Percentiles rank a stretch among this genome's conserved stretches.
phyloP scores from a whole-genome alignment of 345 rosid species.

The Salix udensis region DNA sequence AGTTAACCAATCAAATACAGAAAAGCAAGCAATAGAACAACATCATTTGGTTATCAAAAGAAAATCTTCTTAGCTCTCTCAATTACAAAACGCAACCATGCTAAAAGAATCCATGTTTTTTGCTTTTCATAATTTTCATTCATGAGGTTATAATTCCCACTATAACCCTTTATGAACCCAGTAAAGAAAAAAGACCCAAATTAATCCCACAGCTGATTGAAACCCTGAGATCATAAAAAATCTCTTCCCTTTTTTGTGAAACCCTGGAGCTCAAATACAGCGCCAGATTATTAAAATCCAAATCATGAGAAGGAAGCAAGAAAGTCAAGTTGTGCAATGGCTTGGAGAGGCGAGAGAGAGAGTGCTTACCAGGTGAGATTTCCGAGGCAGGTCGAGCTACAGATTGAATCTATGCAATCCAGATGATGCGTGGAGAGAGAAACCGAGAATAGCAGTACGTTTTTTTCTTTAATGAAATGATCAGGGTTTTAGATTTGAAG shows the following conservation, averaged over 20 bases:
- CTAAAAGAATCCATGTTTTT: no score
- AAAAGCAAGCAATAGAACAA: neutral
- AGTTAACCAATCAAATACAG: neutral
- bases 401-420: neutral
- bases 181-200: neutral
- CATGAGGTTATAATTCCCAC: neutral
- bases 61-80: neutral
- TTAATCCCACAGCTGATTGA: neutral
- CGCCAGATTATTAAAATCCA: neutral
- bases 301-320: neutral
- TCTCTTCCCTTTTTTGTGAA: neutral
- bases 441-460: neutral
- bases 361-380: neutral
- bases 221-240: neutral
- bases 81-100: neutral
- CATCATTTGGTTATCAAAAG: neutral
- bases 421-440: neutral
- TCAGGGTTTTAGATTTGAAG: neutral
- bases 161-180: neutral
- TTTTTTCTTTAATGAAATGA: neutral
- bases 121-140: no score
- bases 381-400: neutral
- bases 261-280: neutral
- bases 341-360: neutral
- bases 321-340: neutral